Evolutionary conservation across 441 rosid species (phyloP), one percentile per base, ranked within the genome.

Genomic region (Erodium moschatum): DNA sequence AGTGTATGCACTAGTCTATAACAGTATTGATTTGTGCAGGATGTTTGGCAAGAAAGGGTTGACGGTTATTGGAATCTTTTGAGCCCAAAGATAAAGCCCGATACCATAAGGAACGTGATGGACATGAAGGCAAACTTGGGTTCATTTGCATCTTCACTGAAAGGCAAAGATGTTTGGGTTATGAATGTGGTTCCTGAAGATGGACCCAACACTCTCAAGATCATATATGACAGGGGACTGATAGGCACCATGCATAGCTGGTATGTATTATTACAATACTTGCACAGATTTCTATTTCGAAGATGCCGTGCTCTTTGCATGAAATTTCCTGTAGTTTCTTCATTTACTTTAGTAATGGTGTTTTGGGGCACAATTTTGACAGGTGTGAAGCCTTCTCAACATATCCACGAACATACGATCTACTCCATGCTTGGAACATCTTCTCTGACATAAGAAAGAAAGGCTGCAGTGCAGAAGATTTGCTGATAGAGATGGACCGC

Each of bases 331-430:
- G 27, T 24, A 24, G 27, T 24, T 24, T 24, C 1, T 24, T 24
- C 27, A 2, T 24, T 24, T 24, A 24, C 27, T 5, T 33, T 33
- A 3, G 48, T 42, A 42, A 42, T 42, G 48, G 11, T 42, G 48
- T 42, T 42, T 42, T 69, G 63, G 24, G 6, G 11, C 50, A 58
- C 38, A 33, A 33, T 5, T 33, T 33, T 33, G 38, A 40, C 82
- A 95, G 99, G 99, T 95, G 99, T 58, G 97, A 95, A 74, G 84
- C 99, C 70, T 95, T 56, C 75, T 95, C 99, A 61, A 89, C 91
- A 2, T 92, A 95, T 31, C 99, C 99, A 3, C 80, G 99, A 72
- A 95, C 99, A 16, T 95, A 89, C 10, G 99, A 95, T 83, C 75
- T 92, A 64, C 95, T 95, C 46, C 99, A 95, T 75, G 98, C 98